Conservation (phyloP, 2,329 filamentous ascomycete genomes). For the Colletotrichum tropicale region DNA sequence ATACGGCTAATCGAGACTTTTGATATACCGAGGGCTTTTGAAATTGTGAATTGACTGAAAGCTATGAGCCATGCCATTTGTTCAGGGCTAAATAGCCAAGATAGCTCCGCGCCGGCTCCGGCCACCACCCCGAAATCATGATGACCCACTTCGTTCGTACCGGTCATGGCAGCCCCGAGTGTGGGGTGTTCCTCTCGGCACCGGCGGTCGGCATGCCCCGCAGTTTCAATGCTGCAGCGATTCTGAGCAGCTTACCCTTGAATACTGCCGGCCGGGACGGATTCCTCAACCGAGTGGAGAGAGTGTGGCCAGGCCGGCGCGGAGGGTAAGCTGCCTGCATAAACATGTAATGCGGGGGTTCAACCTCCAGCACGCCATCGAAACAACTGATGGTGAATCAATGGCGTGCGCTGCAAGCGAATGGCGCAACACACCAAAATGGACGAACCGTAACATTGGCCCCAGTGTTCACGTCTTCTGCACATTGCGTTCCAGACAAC, state of each 20-base stretch:
- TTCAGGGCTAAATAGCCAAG: not conserved
- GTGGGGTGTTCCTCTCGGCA: not conserved
- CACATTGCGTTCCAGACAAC: not conserved
- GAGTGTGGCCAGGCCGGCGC: not conserved
- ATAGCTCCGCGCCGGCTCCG: not conserved
- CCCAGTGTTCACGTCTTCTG: not conserved
- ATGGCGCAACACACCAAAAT: constrained; percentile 6
- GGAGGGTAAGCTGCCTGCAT: not conserved
- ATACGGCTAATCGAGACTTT: too few species aligned
- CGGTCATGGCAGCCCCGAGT: not conserved
- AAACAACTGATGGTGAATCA: constrained; percentile 10
- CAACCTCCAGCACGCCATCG: constrained; percentile 6
- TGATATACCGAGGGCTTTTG: too few species aligned
- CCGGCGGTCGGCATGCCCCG: not conserved
- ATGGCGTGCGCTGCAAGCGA: constrained; percentile 14
- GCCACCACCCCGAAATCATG: rapidly evolving
- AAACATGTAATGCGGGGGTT: not conserved
- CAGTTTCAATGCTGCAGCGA: not conserved
- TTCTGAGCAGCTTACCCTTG: not conserved
- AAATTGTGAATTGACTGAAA: too few species aligned
- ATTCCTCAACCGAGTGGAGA: not conserved
- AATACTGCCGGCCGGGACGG: not conserved
- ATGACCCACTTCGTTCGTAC: not conserved
- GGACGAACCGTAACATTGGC: not conserved
- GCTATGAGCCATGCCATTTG: rapidly evolving